These are phyloP conservation scores for Simplicillium sp. DNA, from an alignment of 2,329 filamentous ascomycete genomes.

Conservation along the genomic window DNA sequence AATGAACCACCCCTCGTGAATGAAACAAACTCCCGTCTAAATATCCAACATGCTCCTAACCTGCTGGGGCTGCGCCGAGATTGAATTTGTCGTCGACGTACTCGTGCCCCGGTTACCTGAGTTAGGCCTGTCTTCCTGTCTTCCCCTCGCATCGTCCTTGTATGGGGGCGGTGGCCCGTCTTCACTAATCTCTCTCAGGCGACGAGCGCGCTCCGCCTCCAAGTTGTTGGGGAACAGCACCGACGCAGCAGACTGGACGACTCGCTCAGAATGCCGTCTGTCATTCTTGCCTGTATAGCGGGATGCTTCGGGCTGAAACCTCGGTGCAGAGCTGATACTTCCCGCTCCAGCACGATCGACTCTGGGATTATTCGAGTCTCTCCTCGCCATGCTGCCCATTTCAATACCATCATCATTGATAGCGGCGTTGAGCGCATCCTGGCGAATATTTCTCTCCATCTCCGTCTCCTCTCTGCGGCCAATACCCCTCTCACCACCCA, in stretches of 20 bases:
- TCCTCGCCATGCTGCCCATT: slow-evolving; percentile 20
- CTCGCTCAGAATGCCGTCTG: slow-evolving; percentile 32
- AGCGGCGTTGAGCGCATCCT: slow-evolving; percentile 20
- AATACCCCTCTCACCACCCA: slow-evolving; percentile 38
- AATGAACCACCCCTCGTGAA: too few species aligned
- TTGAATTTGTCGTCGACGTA: slow-evolving; percentile 34
- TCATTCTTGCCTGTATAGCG: slow-evolving; percentile 33
- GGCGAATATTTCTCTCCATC: slow-evolving; percentile 24
- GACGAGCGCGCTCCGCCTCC: slow-evolving; percentile 20
- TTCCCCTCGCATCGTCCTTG: slow-evolving; percentile 14
- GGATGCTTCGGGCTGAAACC: slow-evolving; percentile 15
- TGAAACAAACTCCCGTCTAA: slow-evolving; percentile 14
- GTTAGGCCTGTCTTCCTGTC: slow-evolving; percentile 16
- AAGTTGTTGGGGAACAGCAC: slow-evolving; percentile 37
- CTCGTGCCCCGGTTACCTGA: slow-evolving; percentile 33
- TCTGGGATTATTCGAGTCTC: slow-evolving; percentile 17
- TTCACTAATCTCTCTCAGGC: slow-evolving; percentile 27
- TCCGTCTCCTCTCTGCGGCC: slow-evolving; percentile 29
- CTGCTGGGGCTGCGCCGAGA: slow-evolving; percentile 40
- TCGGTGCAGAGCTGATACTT: slow-evolving; percentile 10
- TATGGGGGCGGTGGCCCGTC: slow-evolving; percentile 36
- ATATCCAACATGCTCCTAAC: slow-evolving; percentile 50
- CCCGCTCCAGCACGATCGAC: slow-evolving; percentile 19
- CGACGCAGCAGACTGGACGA: slow-evolving; percentile 30
- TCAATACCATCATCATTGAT: slow-evolving; percentile 25